A percentile compares a stretch with the other conserved stretches of the same genome.
These are phyloP conservation scores for Metarhizium anisopliae DNA, from an alignment of 2,329 filamentous ascomycete species.

Conservation along the genomic window DNA sequence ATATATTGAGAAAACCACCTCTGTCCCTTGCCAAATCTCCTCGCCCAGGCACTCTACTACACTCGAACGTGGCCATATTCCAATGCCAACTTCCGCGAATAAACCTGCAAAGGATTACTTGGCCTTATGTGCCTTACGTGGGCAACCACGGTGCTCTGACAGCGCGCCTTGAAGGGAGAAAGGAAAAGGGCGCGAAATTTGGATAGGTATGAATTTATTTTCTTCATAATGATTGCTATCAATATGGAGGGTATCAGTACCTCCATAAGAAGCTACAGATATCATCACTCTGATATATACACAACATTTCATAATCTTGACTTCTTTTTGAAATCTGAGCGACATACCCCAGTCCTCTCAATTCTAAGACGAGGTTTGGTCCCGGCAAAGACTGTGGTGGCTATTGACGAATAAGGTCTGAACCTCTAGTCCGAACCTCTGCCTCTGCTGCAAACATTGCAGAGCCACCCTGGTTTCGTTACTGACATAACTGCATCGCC, in stretches of 20 bases:
- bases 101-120: too few relatives aligned
- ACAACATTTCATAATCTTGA: neutral
- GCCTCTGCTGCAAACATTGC: constrained; percentile 29
- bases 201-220: neutral
- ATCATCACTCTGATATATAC: neutral
- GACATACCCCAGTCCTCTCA: neutral
- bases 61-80: too few relatives aligned
- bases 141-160: too few relatives aligned
- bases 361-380: neutral
- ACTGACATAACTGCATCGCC: constrained; percentile 26
- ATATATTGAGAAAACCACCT: too few relatives aligned
- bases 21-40: too few relatives aligned
- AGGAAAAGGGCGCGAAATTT: neutral
- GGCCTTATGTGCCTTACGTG: too few relatives aligned
- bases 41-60: too few relatives aligned
- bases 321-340: neutral
- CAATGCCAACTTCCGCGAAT: too few relatives aligned
- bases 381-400: neutral
- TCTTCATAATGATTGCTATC: neutral
- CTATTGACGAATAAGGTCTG: neutral
- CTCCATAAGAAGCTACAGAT: neutral
- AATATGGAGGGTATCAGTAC: neutral
- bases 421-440: constrained; percentile 15
- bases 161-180: neutral
- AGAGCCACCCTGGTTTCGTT: constrained; percentile 30